Base-by-base conservation (phyloP, 805 yeast species). In the Metschnikowia lunata region DNA sequence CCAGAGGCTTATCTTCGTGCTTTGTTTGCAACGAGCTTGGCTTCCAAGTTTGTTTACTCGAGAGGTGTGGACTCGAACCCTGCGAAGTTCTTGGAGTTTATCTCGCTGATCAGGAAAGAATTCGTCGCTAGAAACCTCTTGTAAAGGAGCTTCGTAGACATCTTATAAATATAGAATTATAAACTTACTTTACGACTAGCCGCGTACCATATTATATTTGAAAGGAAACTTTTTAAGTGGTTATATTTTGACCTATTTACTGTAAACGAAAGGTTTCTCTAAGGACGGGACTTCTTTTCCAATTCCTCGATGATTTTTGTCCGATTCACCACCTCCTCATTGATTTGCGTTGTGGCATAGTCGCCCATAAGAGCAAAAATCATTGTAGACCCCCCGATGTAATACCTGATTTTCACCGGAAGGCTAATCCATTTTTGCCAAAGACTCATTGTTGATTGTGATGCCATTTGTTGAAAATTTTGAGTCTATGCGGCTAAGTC, bases 1-100 rank as follows among this genome's bases (percentile, higher is more conserved):
- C 99, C 99, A 14, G 86, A 77, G 46, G 78, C 95, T 41, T 93
- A 91, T 63, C 73, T 91, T 62, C 83, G 81, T 60, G 96, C 97
- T 3, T 79, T 91, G 55, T 86, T 91, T 60, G 95, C 96, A 36
- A 84, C 93, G 30, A 83, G 80, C 59, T 73, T 89, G 56, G 89
- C 96, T 9, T 85, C 95, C 37, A 75, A 84, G 37, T 89, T 85
- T 64, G 95, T 89, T 43, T 89, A 89, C 66, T 74, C 85, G 26
- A 75, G 83, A 59, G 97, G 97, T 44, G 72, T 81, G 47, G 87
- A 80, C 49, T 80, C 91, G 37, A 87, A 88, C 64, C 95, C 87
- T 28, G 88, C 88, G 42, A 80, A 75, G 54, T 83, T 83, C 66
- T 75, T 83, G 62, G 88, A 82, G 58, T 83, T 76, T 57, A 79